phyloP scores from a whole-genome alignment of 192 early-diverging fungal genomes.

The Pecoramyces ruminantium region DNA sequence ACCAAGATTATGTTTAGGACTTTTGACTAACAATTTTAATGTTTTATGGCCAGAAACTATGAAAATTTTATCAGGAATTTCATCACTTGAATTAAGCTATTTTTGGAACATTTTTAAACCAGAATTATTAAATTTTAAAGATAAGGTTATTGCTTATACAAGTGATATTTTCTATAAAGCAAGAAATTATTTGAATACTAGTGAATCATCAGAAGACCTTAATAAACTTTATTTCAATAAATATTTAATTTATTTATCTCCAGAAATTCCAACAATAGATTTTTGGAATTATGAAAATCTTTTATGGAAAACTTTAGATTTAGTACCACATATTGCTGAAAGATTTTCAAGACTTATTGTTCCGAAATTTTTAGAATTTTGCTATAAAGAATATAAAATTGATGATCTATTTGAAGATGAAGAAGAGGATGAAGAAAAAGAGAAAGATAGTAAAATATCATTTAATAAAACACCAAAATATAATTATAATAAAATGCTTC shows the following conservation, averaged over 20 bases:
- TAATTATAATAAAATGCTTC: slow-evolving; percentile 10
- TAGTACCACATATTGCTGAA: slow-evolving; percentile 37
- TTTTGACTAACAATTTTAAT: slow-evolving; percentile 65
- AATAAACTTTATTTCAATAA: background rate
- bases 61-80: background rate
- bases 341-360: slow-evolving; percentile 39
- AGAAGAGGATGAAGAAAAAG: slow-evolving; percentile 10
- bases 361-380: slow-evolving; percentile 42
- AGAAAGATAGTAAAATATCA: slow-evolving; percentile 3
- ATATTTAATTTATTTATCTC: background rate
- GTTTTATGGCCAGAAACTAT: slow-evolving; percentile 60
- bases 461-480: slow-evolving; percentile 5
- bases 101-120: background rate
- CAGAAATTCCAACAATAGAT: background rate
- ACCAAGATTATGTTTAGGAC: slow-evolving; percentile 43
- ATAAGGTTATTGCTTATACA: background rate
- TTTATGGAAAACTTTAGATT: background rate
- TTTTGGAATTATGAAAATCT: slow-evolving; percentile 1
- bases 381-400: slow-evolving; percentile 24
- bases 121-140: background rate
- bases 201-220: background rate
- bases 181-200: background rate
- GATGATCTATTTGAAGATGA: slow-evolving; percentile 17
- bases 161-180: background rate
- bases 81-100: background rate